Evolutionary conservation across 2,329 filamentous ascomycete genomes (phyloP).

Genomic region (Ophiostoma ulmi): DNA sequence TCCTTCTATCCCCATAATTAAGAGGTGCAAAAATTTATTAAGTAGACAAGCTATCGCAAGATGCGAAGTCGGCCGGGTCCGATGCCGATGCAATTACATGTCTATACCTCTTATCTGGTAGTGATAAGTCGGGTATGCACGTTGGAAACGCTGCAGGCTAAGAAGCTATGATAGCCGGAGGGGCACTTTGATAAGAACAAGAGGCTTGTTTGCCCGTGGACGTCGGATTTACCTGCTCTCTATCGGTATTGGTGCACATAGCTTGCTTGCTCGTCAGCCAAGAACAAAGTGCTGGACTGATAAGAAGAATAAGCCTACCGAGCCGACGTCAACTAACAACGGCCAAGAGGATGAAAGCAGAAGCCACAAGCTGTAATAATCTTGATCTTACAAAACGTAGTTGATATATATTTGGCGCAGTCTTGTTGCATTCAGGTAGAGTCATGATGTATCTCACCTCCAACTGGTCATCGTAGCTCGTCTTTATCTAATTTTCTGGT

Average conservation of each 20-base stretch:
- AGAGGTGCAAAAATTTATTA: not conserved
- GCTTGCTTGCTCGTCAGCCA: not conserved
- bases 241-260: not conserved
- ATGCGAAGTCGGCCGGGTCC: not conserved
- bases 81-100: not conserved
- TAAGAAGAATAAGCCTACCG: not conserved
- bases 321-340: not conserved
- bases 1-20: not conserved
- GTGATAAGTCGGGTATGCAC: not conserved
- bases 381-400: not conserved
- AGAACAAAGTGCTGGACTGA: not conserved
- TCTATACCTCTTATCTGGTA: not conserved
- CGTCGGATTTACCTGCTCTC: not conserved
- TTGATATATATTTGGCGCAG: not conserved
- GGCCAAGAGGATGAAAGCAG: not conserved
- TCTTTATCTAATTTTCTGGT: not conserved
- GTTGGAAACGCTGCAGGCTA: not conserved
- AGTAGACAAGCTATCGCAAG: not conserved
- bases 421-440: not conserved
- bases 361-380: not conserved
- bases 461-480: not conserved
- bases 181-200: not conserved
- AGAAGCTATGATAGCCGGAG: not conserved
- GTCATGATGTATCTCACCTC: not conserved
- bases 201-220: not conserved